phyloP scores from a whole-genome alignment of 805 yeast genomes.

The Soucietia sequanensis region DNA sequence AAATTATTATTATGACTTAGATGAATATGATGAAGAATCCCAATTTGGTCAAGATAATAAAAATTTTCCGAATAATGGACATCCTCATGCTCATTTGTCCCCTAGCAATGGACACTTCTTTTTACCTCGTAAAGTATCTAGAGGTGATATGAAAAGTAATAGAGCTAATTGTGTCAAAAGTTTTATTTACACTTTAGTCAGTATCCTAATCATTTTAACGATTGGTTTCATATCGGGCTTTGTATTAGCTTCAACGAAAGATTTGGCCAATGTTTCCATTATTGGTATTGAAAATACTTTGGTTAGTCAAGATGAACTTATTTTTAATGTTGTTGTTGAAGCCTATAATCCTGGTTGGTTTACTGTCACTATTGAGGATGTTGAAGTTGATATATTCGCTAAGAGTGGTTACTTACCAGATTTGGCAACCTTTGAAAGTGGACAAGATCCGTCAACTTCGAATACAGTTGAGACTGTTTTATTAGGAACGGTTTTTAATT shows the following conservation, averaged over 20 bases:
- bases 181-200: constrained; percentile 42
- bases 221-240: constrained; percentile 83
- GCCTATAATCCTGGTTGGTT: constrained; percentile 89
- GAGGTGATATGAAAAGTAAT: constrained; percentile 6
- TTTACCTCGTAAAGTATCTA: constrained; percentile 30
- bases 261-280: constrained; percentile 65
- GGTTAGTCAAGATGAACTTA: constrained; percentile 79
- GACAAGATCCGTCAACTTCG: constrained; percentile 11
- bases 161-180: constrained; percentile 24
- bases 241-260: constrained; percentile 81
- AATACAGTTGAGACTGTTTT: constrained; percentile 59
- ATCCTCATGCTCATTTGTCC: constrained; percentile 16
- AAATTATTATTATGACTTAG: constrained; percentile 35
- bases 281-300: constrained; percentile 65
- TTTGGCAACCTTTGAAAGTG: constrained; percentile 7
- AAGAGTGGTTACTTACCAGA: constrained; percentile 51
- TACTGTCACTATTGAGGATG: constrained; percentile 57
- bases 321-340: constrained; percentile 73
- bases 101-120: constrained; percentile 23
- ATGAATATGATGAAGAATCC: constrained; percentile 38
- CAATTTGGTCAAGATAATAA: constrained; percentile 8
- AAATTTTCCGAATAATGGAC: constrained; percentile 1
- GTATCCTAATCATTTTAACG: constrained; percentile 52
- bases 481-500: constrained; percentile 61
- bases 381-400: constrained; percentile 84